Base-by-base conservation (phyloP, 1,139 yeast species). In the Saccharomyces hybrid region DNA sequence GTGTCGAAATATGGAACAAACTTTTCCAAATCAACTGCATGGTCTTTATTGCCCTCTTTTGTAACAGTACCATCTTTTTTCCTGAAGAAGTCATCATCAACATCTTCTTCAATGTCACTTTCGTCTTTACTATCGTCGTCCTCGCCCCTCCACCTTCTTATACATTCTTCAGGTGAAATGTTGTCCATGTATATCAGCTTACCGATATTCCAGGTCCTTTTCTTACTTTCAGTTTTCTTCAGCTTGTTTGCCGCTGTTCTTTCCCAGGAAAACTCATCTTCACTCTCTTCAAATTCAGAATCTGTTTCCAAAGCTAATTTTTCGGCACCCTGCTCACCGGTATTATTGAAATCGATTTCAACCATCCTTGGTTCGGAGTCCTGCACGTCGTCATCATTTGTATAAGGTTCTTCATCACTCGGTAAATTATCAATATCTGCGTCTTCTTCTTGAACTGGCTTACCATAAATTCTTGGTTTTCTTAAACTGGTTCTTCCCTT, bases 181-280 rank as follows among this genome's bases (percentile, higher is more conserved):
- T 87, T 86, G 54, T 84, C 82, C 81, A 86, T 77, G 68, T 93
- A 93, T 9, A 93, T 73, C 54, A 93, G 73, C 66, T 87, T 88
- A 64, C 86, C 84, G 57, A 93, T 81, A 68, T 93, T 88, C 91
- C 95, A 88, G 57, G 75, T 71, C 73, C 76, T 81, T 13, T 59
- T 61, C 48, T 59, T 62, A 14, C 54, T 56, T 1, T 50, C 53
- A 69, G 70, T 73, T 4, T 81, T 80, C 54, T 70, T 72, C 29
- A 80, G 68, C 59, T 73, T 79, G 4, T 74, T 65, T 2, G 86
- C 86, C 31, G 81, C 67, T 4, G 67, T 57, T 51, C 71, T 68
- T 53, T 64, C 65, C 73, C 79, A 79, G 53, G 76, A 79, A 56
- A 79, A 81, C 23, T 70, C 69, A 20, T 68, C 68, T 11, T 67